These are phyloP conservation scores for Haplosporangium sp. DNA, from an alignment of 371 early-diverging fungal genomes.

Conservation along the genomic window DNA sequence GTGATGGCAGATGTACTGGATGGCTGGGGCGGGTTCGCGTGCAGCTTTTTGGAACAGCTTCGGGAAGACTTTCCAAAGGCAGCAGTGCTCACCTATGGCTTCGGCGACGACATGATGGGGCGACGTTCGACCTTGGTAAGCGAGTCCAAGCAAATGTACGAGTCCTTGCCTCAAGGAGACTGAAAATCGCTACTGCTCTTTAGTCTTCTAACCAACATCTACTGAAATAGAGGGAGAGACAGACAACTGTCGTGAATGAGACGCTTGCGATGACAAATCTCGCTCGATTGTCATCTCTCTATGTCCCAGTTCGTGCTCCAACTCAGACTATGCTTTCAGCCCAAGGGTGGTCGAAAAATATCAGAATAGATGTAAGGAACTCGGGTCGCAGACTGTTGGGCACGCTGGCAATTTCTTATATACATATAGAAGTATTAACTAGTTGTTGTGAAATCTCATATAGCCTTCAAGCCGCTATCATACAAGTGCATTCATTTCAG, in stretches of 20 bases:
- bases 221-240: conserved; percentile 50
- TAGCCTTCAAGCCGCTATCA: conserved; percentile 66
- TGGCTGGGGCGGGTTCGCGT: conserved; percentile 83
- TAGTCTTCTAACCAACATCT: no score
- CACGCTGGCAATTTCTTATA: neutral
- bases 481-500: conserved; percentile 73
- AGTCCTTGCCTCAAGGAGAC: neutral
- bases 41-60: conserved; percentile 70
- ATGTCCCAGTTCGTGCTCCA: conserved; percentile 67
- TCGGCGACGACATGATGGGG: conserved; percentile 46
- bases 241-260: conserved; percentile 60
- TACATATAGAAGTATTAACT: no score
- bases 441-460: neutral
- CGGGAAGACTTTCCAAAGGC: conserved; percentile 85
- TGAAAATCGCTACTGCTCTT: no score
- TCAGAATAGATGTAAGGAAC: conserved; percentile 39
- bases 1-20: conserved; percentile 75
- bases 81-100: conserved; percentile 74
- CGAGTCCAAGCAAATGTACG: neutral
- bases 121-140: conserved; percentile 52
- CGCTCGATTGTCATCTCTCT: conserved; percentile 62
- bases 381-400: no score
- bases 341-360: conserved; percentile 29
- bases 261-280: conserved; percentile 62
- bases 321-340: conserved; percentile 42